Evolutionary conservation across 192 early-diverging fungal species (phyloP).

Genomic region (Funneliformis mosseae): DNA sequence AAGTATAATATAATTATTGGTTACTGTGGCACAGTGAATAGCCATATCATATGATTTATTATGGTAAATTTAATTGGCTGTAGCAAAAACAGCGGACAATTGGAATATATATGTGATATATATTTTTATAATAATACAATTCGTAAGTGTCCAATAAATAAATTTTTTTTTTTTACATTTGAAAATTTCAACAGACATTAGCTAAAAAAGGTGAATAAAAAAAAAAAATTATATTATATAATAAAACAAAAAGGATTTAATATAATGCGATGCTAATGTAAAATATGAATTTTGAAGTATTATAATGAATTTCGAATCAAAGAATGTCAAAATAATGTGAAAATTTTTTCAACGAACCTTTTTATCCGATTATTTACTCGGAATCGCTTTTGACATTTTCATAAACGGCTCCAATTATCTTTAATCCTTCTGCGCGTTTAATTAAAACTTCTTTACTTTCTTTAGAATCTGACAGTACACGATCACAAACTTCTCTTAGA

Average conservation of each 20-base stretch:
- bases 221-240: too few relatives aligned
- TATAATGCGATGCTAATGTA: neutral
- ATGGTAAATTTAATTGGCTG: neutral
- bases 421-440: slow-evolving; percentile 79
- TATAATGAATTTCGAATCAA: neutral
- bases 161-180: too few relatives aligned
- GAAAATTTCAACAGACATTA: too few relatives aligned
- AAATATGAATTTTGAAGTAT: neutral
- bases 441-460: slow-evolving; percentile 56
- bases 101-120: too few relatives aligned
- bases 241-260: neutral
- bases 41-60: neutral
- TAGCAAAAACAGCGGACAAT: too few relatives aligned
- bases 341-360: neutral
- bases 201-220: too few relatives aligned
- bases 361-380: slow-evolving; percentile 9
- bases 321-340: neutral
- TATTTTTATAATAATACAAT: too few relatives aligned
- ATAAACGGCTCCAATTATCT: slow-evolving; percentile 85
- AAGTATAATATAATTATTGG: neutral
- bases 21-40: neutral
- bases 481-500: slow-evolving; percentile 90
- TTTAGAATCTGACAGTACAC: slow-evolving; percentile 70
- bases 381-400: slow-evolving; percentile 68
- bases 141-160: too few relatives aligned